Percentiles rank a stretch among this genome's conserved stretches.
Evolutionary conservation across 2,329 filamentous ascomycete species (phyloP).

Genomic region (Nothophaeocryptopus gaeumannii): DNA sequence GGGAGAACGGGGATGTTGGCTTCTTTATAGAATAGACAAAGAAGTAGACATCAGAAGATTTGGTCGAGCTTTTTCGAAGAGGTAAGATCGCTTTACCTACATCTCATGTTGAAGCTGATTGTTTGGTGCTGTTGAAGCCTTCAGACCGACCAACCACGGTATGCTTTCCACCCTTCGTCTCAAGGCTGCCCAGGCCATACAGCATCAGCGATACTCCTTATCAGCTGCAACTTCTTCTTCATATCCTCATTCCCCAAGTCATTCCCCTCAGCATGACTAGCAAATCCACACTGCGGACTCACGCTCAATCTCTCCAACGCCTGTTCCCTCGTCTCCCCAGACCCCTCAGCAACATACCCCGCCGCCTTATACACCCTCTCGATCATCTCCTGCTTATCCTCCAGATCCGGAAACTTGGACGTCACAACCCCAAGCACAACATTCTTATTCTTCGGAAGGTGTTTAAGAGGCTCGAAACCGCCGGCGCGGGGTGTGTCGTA

Average conservation of each 20-base stretch:
- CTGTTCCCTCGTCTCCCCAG: conserved; percentile 57
- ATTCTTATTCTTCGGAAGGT: conserved; percentile 47
- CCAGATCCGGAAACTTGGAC: conserved; percentile 46
- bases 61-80: too few relatives aligned
- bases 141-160: neutral
- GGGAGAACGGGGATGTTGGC: conserved; percentile 23
- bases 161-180: conserved; percentile 4
- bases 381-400: conserved; percentile 48
- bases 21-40: neutral
- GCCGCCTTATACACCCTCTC: conserved; percentile 52
- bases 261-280: conserved; percentile 72
- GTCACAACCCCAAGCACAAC: conserved; percentile 48
- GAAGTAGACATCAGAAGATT: neutral
- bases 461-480: conserved; percentile 47
- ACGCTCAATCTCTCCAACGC: conserved; percentile 66
- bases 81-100: too few relatives aligned
- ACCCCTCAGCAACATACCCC: conserved; percentile 67
- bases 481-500: conserved; percentile 50
- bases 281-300: conserved; percentile 60
- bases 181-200: conserved; percentile 62
- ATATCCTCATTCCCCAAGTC: conserved; percentile 58
- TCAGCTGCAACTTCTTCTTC: conserved; percentile 68
- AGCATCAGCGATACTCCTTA: conserved; percentile 68
- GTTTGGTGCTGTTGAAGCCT: conserved; percentile 16
- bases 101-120: conserved; percentile 1